Evolutionary conservation across 1,284 basidiomycete species (phyloP).

Genomic region (Tremellales sp.): DNA sequence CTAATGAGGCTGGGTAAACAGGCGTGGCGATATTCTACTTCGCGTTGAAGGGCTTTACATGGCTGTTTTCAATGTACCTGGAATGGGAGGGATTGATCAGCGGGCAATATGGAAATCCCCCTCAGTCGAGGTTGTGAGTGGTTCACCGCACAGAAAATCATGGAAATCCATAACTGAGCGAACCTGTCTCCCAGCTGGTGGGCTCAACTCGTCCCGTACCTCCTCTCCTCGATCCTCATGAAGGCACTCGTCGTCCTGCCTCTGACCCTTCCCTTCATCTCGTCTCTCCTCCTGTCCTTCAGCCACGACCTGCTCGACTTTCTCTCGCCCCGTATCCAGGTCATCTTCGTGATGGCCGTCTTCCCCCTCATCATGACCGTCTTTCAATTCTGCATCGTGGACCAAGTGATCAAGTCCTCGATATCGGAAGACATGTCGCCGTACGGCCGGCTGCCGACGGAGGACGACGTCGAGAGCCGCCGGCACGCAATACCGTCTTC

Average conservation of each 20-base stretch:
- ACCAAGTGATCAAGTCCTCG: constrained; percentile 46
- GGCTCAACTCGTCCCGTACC: constrained; percentile 81
- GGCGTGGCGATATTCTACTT: constrained; percentile 83
- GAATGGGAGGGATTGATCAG: constrained; percentile 73
- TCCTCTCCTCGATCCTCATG: constrained; percentile 80
- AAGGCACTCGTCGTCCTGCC: constrained; percentile 77
- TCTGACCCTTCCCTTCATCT: constrained; percentile 56
- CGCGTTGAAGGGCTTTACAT: constrained; percentile 66
- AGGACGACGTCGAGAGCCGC: not conserved
- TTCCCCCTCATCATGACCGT: constrained; percentile 93
- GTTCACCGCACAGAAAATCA: not conserved
- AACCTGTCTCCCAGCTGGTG: constrained; percentile 60
- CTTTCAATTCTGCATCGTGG: constrained; percentile 58
- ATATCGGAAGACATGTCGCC: constrained; percentile 2
- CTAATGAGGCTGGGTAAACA: constrained; percentile 33
- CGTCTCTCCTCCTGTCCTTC: constrained; percentile 65
- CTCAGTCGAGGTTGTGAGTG: constrained; percentile 46
- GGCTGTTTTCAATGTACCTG: constrained; percentile 62
- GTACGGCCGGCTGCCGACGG: constrained; percentile 14
- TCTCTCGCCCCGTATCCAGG: constrained; percentile 68
- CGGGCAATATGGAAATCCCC: constrained; percentile 81
- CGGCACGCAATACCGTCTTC: constrained; percentile 8
- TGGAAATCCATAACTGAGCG: not conserved
- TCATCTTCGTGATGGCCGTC: constrained; percentile 85
- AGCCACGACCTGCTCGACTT: constrained; percentile 81